A percentile compares a stretch with the other conserved stretches of the same genome.
These are phyloP conservation scores for Castanospermum australe DNA, from an alignment of 306 rosid genomes.

Conservation along the genomic window DNA sequence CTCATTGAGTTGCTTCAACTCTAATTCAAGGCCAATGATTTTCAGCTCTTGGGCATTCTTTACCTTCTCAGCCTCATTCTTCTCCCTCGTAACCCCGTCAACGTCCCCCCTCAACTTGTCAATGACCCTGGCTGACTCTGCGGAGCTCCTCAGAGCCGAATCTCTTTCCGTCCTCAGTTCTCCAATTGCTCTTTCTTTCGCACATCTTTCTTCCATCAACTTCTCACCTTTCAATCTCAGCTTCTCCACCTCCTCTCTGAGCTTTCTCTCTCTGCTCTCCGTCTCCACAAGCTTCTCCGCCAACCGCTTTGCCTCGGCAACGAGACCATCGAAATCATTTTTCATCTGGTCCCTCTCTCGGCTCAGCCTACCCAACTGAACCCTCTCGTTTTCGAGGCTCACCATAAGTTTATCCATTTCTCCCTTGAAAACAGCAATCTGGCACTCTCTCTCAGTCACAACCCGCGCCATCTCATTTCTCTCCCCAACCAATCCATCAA, in stretches of 20 bases:
- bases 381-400: constrained; percentile 40
- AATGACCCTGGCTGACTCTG: constrained; percentile 23
- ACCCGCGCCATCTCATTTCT: constrained; percentile 33
- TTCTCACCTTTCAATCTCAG: constrained; percentile 24
- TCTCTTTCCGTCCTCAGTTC: constrained; percentile 42
- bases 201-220: constrained; percentile 32
- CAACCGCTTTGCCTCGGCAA: constrained; percentile 35
- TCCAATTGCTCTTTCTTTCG: constrained; percentile 28
- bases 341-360: constrained; percentile 51
- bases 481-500: constrained; percentile 29
- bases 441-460: constrained; percentile 25
- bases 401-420: constrained; percentile 18
- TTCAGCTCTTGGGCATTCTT: constrained; percentile 21
- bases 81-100: constrained; percentile 39
- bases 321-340: constrained; percentile 1
- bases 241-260: constrained; percentile 29
- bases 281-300: constrained; percentile 35
- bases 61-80: constrained; percentile 29
- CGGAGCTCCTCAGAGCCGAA: constrained; percentile 33
- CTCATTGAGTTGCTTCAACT: constrained; percentile 35
- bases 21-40: constrained; percentile 36
- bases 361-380: constrained; percentile 17
- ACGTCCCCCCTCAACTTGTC: constrained; percentile 44
- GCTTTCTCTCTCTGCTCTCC: constrained; percentile 32
- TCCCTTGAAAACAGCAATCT: constrained; percentile 39